phyloP scores from a whole-genome alignment of 106 monocot species.

The Amphibolis antarctica region DNA sequence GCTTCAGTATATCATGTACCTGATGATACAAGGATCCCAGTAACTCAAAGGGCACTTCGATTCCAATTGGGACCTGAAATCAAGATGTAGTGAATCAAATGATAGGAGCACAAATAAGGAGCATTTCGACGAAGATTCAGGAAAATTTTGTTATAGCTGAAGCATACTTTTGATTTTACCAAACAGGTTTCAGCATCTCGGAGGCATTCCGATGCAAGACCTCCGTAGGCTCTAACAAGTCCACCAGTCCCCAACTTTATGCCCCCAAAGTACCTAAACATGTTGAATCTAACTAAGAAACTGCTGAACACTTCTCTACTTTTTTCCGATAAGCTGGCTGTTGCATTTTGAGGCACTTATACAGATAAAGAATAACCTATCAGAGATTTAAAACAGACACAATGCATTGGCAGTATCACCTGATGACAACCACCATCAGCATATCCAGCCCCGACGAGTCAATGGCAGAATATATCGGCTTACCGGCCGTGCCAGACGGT shows the following conservation, averaged over 20 bases:
- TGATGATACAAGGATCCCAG: conserved; percentile 85
- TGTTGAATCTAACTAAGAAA: neutral
- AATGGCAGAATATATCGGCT: conserved; percentile 88
- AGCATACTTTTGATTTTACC: conserved; percentile 75
- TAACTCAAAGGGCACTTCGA: conserved; percentile 80
- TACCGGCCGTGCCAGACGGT: conserved; percentile 91
- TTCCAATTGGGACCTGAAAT: conserved; percentile 17
- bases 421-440: conserved; percentile 97
- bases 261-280: conserved; percentile 81
- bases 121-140: neutral
- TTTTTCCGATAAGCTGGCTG: too few species aligned
- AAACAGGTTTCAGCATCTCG: conserved; percentile 51
- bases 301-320: too few species aligned
- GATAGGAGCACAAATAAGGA: neutral
- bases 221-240: conserved; percentile 82
- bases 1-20: conserved; percentile 19
- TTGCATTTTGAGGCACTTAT: too few species aligned
- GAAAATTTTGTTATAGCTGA: neutral
- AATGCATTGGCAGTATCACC: conserved; percentile 20
- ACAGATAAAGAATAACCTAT: neutral
- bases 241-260: conserved; percentile 97
- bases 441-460: conserved; percentile 79
- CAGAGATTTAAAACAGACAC: neutral
- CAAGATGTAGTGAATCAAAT: neutral
- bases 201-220: conserved; percentile 84